These are phyloP conservation scores for Cercophora newfieldiana DNA, from an alignment of 495 filamentous ascomycete genomes.

Conservation along the genomic window DNA sequence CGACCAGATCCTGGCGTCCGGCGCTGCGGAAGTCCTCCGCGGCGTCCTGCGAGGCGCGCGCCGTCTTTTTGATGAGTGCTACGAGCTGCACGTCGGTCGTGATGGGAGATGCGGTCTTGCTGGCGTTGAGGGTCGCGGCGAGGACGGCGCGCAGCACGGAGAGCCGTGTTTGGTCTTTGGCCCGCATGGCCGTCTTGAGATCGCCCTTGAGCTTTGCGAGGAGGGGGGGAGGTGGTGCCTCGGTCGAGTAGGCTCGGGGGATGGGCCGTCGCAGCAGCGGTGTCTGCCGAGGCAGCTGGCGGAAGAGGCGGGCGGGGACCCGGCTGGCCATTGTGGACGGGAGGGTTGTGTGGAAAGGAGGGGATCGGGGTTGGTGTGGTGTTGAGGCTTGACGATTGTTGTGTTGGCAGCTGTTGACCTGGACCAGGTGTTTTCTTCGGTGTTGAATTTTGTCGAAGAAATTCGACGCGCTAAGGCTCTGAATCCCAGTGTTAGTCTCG, in stretches of 20 bases:
- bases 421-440: background rate
- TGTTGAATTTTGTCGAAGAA: slow-evolving; percentile 1
- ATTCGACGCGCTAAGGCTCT: background rate
- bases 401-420: background rate
- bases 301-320: background rate
- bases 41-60: slow-evolving; percentile 41
- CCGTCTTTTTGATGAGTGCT: slow-evolving; percentile 50
- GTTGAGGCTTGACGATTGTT: background rate
- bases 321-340: background rate
- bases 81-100: slow-evolving; percentile 58
- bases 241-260: slow-evolving; percentile 38
- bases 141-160: slow-evolving; percentile 57
- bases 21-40: slow-evolving; percentile 49
- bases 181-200: slow-evolving; percentile 60
- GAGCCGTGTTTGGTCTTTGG: slow-evolving; percentile 56
- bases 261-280: background rate
- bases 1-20: slow-evolving; percentile 54
- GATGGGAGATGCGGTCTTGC: slow-evolving; percentile 56
- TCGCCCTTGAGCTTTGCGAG: slow-evolving; percentile 53
- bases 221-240: slow-evolving; percentile 41
- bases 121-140: slow-evolving; percentile 54
- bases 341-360: too few species aligned
- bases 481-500: background rate
- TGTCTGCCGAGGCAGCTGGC: background rate
- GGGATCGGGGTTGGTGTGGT: background rate